phyloP scores from a whole-genome alignment of 2,329 filamentous ascomycete genomes.

The Allantophomopsis lycopodina region DNA sequence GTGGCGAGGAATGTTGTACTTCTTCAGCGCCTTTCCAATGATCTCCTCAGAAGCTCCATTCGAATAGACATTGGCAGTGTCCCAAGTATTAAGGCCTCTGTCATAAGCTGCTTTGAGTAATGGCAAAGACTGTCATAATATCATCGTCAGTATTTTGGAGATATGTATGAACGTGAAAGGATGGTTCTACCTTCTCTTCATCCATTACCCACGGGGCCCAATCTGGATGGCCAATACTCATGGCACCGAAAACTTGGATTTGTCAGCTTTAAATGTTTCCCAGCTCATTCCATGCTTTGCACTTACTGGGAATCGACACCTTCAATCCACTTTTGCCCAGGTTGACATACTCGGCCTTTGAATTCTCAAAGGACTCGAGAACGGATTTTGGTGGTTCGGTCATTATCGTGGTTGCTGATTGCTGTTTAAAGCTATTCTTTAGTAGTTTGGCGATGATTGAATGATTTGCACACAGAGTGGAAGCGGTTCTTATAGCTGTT shows the following conservation, averaged over 20 bases:
- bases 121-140: conserved; percentile 28
- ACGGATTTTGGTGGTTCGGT: background rate
- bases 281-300: too few relatives aligned
- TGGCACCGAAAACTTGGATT: conserved; percentile 40
- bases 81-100: conserved; percentile 46
- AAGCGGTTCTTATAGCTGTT: too few relatives aligned
- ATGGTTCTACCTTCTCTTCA: conserved; percentile 32
- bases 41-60: conserved; percentile 39
- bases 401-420: background rate
- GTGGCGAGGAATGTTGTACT: conserved; percentile 39
- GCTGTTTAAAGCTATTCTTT: background rate
- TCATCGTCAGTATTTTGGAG: background rate
- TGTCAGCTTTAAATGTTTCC: too few relatives aligned
- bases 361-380: conserved; percentile 19
- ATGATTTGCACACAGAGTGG: too few relatives aligned
- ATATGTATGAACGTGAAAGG: background rate
- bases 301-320: conserved; percentile 35
- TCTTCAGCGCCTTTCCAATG: conserved; percentile 43
- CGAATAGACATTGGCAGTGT: conserved; percentile 39
- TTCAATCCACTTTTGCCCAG: conserved; percentile 48
- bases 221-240: conserved; percentile 42
- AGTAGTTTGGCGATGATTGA: background rate
- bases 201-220: conserved; percentile 41
- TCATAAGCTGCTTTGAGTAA: conserved; percentile 52
- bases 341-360: conserved; percentile 32